Evolutionary conservation across 169 alveolate species (phyloP), one percentile per base, ranked within the genome.

Genomic region (Plasmodium malariae): DNA sequence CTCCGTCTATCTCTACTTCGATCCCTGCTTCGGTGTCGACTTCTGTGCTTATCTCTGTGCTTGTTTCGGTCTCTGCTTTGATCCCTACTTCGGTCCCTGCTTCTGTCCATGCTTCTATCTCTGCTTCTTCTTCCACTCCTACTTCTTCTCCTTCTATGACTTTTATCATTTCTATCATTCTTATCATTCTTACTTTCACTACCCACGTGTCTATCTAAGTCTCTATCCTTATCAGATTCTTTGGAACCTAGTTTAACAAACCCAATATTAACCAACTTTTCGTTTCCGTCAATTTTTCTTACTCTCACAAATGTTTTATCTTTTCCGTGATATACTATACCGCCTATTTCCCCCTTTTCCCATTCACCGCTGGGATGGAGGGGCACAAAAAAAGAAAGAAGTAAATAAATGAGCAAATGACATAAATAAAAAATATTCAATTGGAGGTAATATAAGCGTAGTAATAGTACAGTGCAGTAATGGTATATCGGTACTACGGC

Each of bases 291-390:
- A 30, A 55, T 87, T 63, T 92, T 89, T 65, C 71, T 68, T 19
- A 93, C 69, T 37, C 93, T 54, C 9, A 93, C 94, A 34, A 87
- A 51, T 19, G 93, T 90, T 55, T 91, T 92, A 48, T 92, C 95
- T 48, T 69, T 57, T 28, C 87, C 87, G 40, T 91, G 93, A 21
- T 91, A 88, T 72, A 78, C 73, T 19, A 93, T 93, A 32, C 91
- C 78, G 17, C 89, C 83, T 28, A 93, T 93, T 51, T 76, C 93
- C 2, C 93, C 95, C 43, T 93, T 94, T 57, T 92, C 94, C 96
- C 96, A 93, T 37, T 93, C 96, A 1, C 96, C 96, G 34, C 96
- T 93, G 26, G 0, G 78, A 57, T n/a, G 9, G 32, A 21, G 12
- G 6, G 26, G 21, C 24, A 45, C 30, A 30, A 24, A 28, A 63